Evolutionary conservation across 116 monocot genomes (phyloP).

Genomic region (Phalaenopsis hybrid): DNA sequence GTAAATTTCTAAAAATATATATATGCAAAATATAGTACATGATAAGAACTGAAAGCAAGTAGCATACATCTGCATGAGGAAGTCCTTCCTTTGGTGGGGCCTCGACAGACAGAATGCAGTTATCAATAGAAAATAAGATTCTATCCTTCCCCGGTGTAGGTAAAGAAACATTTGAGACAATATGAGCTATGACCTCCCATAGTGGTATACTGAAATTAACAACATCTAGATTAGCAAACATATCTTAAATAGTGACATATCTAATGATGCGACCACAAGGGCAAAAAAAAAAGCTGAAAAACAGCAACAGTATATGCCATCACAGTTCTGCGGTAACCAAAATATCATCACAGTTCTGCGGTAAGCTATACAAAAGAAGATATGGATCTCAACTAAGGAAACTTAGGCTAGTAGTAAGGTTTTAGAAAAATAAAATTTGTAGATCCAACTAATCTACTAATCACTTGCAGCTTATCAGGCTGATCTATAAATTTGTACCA

Average conservation of each 20-base stretch:
- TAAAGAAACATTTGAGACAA: constrained; percentile 84
- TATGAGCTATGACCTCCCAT: constrained; percentile 82
- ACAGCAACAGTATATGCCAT: not conserved
- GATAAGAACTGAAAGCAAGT: constrained; percentile 15
- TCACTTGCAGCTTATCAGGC: not conserved
- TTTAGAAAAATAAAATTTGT: not conserved
- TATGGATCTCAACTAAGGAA: not conserved
- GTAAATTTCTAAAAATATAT: too few species aligned
- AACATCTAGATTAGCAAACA: constrained; percentile 2
- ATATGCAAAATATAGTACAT: not conserved
- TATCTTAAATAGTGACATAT: not conserved
- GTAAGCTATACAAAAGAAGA: not conserved
- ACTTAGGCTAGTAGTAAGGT: not conserved
- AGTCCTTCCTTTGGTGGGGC: constrained; percentile 82
- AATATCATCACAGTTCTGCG: not conserved
- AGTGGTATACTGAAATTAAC: constrained; percentile 72
- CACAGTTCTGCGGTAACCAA: not conserved
- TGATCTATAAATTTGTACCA: not conserved
- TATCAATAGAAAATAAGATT: constrained; percentile 84
- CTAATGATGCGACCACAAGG: not conserved
- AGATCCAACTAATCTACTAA: not conserved
- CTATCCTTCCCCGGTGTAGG: constrained; percentile 87
- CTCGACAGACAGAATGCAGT: constrained; percentile 77
- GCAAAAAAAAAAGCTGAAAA: not conserved
- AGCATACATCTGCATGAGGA: constrained; percentile 92